Base-by-base conservation (phyloP, 768 basidiomycete species). In the Russula olivacea region DNA sequence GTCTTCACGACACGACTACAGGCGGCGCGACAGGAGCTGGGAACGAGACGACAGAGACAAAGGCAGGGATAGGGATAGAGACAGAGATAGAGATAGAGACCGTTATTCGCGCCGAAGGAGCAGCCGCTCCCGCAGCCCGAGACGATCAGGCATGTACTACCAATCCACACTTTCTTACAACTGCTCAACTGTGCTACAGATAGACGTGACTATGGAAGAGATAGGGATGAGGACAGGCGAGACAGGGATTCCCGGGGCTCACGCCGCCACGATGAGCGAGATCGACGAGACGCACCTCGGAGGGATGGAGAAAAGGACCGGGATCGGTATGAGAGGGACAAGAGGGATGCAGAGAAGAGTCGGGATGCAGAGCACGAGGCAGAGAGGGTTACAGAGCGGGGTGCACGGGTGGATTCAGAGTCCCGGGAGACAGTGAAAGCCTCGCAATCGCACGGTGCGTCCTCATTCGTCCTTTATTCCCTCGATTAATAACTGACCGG, bases 301-400 rank as follows among this genome's bases (percentile, higher is more conserved):
- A 48, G 49, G 23, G 67, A 62, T 36, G 59, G 61, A 55, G 66
- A 67, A 4, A 64, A 69, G 32, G 70, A 70, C 59, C 57, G 70
- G 36, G 66, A 66, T 51, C 51, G 64, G 17, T 10, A 67, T 14
- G 65, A 66, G 21, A 57, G 34, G 51, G 63, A 64, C 30, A 66
- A 64, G 41, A 74, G 77, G 40, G 76, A 81, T 32, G 71, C 71
- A 49, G 84, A 85, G 63, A 74, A 74, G 61, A 78, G 74, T 64
- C 72, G 72, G 15, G 63, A 68, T 32, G 74, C 69, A 11, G 73
- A 68, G 58, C 70, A 70, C 48, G 79, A 81, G 41, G 72, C 75
- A 61, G 76, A 77, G 49, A 71, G 71, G 63, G 81, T 80, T 51
- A 70, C 71, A 58, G 71, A 72, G 59, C 73, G 72, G 55, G 76